Conservation (phyloP, 148 eudicot species). For the Rhododendron griersonianum region DNA sequence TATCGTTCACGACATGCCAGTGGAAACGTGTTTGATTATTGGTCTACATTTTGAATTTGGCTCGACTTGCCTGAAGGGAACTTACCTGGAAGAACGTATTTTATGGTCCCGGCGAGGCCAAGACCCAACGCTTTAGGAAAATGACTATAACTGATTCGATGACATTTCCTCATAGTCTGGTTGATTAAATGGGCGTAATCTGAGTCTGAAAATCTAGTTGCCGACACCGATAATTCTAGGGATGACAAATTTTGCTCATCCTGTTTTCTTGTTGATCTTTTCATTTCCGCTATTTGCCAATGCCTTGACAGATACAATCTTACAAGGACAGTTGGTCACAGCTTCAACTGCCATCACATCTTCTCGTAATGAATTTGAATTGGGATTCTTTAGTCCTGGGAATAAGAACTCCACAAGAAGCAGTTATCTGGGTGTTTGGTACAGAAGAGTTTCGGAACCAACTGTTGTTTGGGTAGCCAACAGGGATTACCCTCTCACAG, state of each 20-base stretch:
- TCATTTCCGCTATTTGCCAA: neutral
- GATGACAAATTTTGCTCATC: neutral
- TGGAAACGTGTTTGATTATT: neutral
- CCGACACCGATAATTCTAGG: neutral
- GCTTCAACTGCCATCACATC: neutral
- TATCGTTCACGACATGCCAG: neutral
- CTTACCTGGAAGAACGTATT: neutral
- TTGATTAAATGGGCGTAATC: neutral
- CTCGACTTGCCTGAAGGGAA: neutral
- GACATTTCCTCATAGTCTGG: neutral
- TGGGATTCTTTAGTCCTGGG: neutral
- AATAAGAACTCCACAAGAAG: neutral
- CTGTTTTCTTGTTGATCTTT: neutral
- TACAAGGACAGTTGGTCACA: neutral
- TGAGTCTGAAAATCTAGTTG: neutral
- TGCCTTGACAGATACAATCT: neutral
- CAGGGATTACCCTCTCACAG: constrained; percentile 17
- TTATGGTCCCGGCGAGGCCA: too few relatives aligned
- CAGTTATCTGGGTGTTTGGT: constrained; percentile 8
- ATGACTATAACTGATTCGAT: neutral
- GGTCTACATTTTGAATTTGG: neutral
- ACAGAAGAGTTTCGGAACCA: neutral
- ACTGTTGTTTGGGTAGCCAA: constrained; percentile 7
- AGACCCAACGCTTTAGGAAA: too few relatives aligned
- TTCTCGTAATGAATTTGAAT: neutral